Evolutionary conservation across 768 basidiomycete genomes (phyloP), one percentile per base, ranked within the genome.

Genomic region (Panus rudis): DNA sequence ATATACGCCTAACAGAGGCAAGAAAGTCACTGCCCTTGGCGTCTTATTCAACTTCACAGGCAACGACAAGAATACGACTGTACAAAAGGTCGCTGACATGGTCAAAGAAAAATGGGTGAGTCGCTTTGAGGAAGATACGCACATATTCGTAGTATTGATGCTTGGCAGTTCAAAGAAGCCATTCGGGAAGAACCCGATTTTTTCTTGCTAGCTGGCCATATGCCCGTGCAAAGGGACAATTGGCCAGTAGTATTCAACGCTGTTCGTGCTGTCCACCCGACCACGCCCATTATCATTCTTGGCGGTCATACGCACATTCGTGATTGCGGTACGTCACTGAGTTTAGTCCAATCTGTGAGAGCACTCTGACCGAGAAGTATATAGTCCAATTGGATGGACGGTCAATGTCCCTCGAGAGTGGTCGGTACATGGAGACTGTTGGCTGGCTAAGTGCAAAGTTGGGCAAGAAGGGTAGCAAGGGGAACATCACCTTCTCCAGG

Each of bases 361-460:
- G 7, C 38, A 34, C 24, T 4, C 8, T 37, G 6, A 37, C 16
- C 22, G 27, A 37, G 2, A 4, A 6, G 10, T 21, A n/a, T 37
- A 17, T 38, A 79, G 77, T 73, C 19, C 79, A 81, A 59, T 65
- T 79, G 17, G 90, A 92, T 60, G 74, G 72, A 3, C 72, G 81
- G n/a, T 81, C 82, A 0, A 88, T 92, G 69, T 70, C 82, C 2
- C 58, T 92, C 47, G 86, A 90, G 54, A 84, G 87, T 50, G 86
- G 92, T 14, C 70, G 89, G 19, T 94, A 93, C 58, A 86, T 94
- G 83, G 92, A 96, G 64, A 96, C 92, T 8, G 68, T 93, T 42
- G 90, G 81, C 7, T 89, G 79, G 76, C 64, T 85, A 68, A 81
- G 85, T 24, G 8, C 51, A 76, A 75, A 81, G 34, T 62, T 79